Percentiles rank a stretch among this genome's conserved stretches.
These are phyloP conservation scores for Zygoascus hellenicus DNA, from an alignment of 1,139 yeast genomes.

Conservation along the genomic window DNA sequence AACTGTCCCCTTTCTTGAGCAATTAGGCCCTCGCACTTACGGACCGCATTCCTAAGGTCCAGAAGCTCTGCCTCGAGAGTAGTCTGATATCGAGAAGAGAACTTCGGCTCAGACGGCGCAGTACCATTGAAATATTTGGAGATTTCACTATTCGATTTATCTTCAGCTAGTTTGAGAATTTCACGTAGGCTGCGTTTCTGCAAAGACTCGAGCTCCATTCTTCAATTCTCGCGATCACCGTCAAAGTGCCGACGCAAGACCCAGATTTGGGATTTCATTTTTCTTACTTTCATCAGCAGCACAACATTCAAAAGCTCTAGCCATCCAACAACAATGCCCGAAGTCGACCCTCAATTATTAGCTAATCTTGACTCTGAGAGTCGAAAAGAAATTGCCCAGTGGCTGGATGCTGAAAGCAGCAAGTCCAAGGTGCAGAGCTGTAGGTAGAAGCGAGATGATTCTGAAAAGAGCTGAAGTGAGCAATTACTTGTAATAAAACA, in stretches of 20 bases:
- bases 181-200: not conserved
- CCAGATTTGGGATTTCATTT: not conserved
- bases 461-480: not conserved
- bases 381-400: slow-evolving; percentile 66
- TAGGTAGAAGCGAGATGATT: slow-evolving; percentile 16
- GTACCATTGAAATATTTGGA: not conserved
- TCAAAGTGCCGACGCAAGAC: not conserved
- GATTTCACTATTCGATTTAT: not conserved
- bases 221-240: not conserved
- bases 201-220: not conserved
- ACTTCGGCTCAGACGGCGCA: too few relatives aligned
- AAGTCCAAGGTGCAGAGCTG: slow-evolving; percentile 80
- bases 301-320: too few relatives aligned
- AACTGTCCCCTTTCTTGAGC: slow-evolving; percentile 1
- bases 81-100: slow-evolving; percentile 1
- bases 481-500: not conserved
- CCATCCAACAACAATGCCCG: slow-evolving; percentile 42
- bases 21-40: slow-evolving; percentile 4
- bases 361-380: slow-evolving; percentile 60
- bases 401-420: slow-evolving; percentile 77
- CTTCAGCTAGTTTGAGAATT: not conserved
- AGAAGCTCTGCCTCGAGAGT: slow-evolving; percentile 7
- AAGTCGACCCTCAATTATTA: slow-evolving; percentile 53
- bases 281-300: not conserved
- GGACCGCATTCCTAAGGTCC: slow-evolving; percentile 8